Evolutionary conservation across 2,329 filamentous ascomycete genomes (phyloP).

Genomic region (Fonsecaea multimorphosa): DNA sequence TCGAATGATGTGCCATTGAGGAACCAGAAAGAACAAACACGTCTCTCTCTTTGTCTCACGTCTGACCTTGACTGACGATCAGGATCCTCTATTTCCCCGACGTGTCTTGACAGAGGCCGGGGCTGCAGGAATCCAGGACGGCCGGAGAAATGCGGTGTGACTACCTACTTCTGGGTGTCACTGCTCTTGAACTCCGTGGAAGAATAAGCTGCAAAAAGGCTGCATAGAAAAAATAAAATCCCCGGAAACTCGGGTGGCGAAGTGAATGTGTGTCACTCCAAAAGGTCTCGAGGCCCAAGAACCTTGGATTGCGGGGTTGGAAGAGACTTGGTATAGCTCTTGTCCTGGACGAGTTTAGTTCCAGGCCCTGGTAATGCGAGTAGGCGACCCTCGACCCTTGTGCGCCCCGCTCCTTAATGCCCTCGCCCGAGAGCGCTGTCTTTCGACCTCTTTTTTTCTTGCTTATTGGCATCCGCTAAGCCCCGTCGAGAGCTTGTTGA

Average conservation of each 20-base stretch:
- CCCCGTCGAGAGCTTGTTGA: not conserved
- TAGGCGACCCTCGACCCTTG: not conserved
- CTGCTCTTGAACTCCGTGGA: no score
- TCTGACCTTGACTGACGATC: no score
- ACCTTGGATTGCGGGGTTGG: not conserved
- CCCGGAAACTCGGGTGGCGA: not conserved
- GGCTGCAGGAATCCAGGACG: no score
- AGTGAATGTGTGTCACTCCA: not conserved
- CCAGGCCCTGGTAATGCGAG: not conserved
- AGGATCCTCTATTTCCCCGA: no score
- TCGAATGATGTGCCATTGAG: no score
- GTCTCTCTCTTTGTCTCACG: no score
- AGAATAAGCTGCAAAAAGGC: no score
- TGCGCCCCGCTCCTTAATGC: constrained; percentile 1
- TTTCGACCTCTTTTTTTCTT: not conserved
- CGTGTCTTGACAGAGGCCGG: no score
- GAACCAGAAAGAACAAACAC: no score
- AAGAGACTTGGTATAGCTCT: not conserved
- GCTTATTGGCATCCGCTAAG: not conserved
- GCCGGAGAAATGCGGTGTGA: no score
- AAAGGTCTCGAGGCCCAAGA: not conserved
- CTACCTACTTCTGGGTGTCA: no score
- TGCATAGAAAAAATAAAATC: no score
- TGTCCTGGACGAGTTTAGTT: not conserved
- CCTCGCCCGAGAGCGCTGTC: not conserved